A percentile compares a stretch with the other conserved stretches of the same genome.
phyloP scores from a whole-genome alignment of 352 stramenopile species.

The Globisporangium rhizosaccharum region DNA sequence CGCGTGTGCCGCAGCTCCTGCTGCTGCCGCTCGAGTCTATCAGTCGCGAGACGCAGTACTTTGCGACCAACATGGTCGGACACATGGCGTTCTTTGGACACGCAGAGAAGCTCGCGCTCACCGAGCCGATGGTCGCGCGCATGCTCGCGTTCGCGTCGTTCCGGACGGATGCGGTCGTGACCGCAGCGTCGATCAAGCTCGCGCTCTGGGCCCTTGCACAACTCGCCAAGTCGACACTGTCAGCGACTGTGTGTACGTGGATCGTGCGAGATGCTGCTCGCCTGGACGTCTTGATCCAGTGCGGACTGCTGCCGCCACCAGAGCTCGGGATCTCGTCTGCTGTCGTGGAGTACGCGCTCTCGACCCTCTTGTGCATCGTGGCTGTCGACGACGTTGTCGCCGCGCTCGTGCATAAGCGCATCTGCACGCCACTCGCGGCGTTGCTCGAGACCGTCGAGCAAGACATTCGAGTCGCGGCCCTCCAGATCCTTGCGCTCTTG shows the following conservation, averaged over 20 bases:
- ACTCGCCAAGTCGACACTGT: constrained; percentile 23
- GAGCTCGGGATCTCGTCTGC: constrained; percentile 23
- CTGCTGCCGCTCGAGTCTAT: constrained; percentile 17
- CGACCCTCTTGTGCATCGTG: constrained; percentile 27
- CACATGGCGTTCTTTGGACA: constrained; percentile 59
- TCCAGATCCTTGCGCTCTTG: constrained; percentile 40
- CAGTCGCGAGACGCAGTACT: constrained; percentile 40
- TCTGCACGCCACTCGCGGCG: constrained; percentile 33
- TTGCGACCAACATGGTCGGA: constrained; percentile 55
- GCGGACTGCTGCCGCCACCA: constrained; percentile 26
- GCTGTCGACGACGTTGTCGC: constrained; percentile 12
- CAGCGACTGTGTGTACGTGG: constrained; percentile 22
- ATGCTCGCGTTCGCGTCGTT: constrained; percentile 46
- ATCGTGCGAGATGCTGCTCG: constrained; percentile 23
- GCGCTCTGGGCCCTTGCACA: constrained; percentile 42
- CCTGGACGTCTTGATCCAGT: constrained; percentile 32
- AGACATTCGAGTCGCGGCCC: constrained; percentile 32
- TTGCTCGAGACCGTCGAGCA: constrained; percentile 55
- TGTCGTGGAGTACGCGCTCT: constrained; percentile 36
- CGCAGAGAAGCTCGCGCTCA: constrained; percentile 26
- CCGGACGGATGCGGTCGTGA: constrained; percentile 21
- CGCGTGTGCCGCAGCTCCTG: constrained; percentile 32
- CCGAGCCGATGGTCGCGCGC: constrained; percentile 21
- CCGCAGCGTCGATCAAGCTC: constrained; percentile 24
- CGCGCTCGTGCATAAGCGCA: constrained; percentile 27